Evolutionary conservation across 2,329 filamentous ascomycete species (phyloP), one percentile per base, ranked within the genome.

Genomic region (Fusarium nygamai): DNA sequence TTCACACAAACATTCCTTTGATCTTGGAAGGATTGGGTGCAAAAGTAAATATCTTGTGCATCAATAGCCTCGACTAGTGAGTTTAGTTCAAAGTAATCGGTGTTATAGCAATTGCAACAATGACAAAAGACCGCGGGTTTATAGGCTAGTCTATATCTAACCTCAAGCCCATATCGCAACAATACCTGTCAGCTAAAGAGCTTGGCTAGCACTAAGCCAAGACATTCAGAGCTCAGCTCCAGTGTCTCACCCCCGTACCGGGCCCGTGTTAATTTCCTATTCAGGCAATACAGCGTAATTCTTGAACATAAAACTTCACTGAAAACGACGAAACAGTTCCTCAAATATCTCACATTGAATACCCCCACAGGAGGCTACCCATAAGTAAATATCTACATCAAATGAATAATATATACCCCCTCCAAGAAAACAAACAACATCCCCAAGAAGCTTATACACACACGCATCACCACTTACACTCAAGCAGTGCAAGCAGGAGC

Each of bases 271-370:
- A 31, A 34, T 65, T 59, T 19, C 61, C 46, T 47, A 48, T 60
- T 67, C 19, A 9, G 47, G 61, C 16, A 59, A 50, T 34, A 1
- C 31, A 34, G 3, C 31, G 8, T 38, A 29, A 34, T n/a, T 22
- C 6, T 36, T 20, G 0, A 39, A 31, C 43, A 50, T 13, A n/a
- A 14, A n/a, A 38, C 34, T 51, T 64, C 53, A 59, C 47, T 16
- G 1, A 27, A 44, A 22, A 31, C 3, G 19, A 71, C 43, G 8
- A 22, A 20, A 22, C 0, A 38, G 5, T 71, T 77, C 65, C 69
- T 77, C 76, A 75, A 78, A 71, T 74, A 78, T 78, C 61, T 78
- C 64, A 76, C 77, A 78, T 76, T 76, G 70, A 70, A 71, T 54
- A 66, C 72, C 77, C 64, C 75, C 75, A 77, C 73, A 78, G 75